Base-by-base conservation (phyloP, 768 basidiomycete species). In the Imleria badia region DNA sequence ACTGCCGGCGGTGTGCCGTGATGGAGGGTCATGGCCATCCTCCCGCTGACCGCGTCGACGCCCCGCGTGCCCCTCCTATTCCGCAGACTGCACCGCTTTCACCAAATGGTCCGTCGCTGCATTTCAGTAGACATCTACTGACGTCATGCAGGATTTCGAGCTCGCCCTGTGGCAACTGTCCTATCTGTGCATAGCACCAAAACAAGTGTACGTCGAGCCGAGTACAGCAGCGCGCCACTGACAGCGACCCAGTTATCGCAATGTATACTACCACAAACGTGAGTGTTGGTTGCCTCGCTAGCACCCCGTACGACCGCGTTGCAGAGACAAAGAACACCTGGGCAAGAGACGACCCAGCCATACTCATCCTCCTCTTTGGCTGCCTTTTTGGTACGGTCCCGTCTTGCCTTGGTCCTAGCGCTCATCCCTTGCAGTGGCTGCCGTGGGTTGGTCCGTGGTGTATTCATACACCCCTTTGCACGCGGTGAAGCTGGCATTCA, bases 201-300 rank as follows among this genome's bases (percentile, higher is more conserved):
- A 88, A 66, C 81, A 93, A 82, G 95, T 98, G 87, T 97, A 64
- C 70, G 84, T 67, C 30, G 23, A 29, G 6, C n/a, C 45, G 9
- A 1, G 13, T 43, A 15, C 26, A 5, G 17, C 45, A 7, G 36
- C 20, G 22, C 31, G 44, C 33, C 33, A 39, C 51, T 72, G 59
- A 66, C 60, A 45, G 20, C 19, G 42, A 29, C 11, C 10, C 63
- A 93, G 91, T 17, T 94, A 97, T 72, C 87, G 94, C 46, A 96
- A 98, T 73, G 95, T 97, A 8, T 98, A 98, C 70, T 97, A 95
- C 67, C 95, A 97, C 74, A 95, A 95, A 74, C 92, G 95, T 95
- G 67, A 66, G 86, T 72, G 46, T 40, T 30, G 0, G 3, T 47
- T 6, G 45, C 38, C 40, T 41, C 11, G 11, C 17, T 0, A 3